Evolutionary conservation across 257 asterid genomes (phyloP), one percentile per base, ranked within the genome.

Genomic region (Henckelia pumila): DNA sequence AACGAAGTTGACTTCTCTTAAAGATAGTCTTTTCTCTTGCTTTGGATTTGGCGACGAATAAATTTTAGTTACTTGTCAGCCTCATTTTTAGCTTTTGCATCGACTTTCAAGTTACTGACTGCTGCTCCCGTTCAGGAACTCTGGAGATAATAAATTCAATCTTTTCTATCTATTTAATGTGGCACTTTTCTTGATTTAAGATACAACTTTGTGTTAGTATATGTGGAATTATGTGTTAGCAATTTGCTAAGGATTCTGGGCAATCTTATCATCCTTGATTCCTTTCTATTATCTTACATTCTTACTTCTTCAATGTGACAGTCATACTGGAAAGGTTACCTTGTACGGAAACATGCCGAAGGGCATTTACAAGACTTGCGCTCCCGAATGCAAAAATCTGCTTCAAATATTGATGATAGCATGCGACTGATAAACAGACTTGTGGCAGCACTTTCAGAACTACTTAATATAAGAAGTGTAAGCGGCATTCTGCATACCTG

Each of bases 261-360:
- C 17, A 40, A 13, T 11, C 2, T 60, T n/a, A 14, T 72, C 62
- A 26, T 28, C 66, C 20, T 24, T 69, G 47, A 32, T 56, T 64
- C 14, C 23, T 67, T 61, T 67, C 11, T 63, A 44, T 33, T 33
- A 53, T n/a, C n/a, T n/a, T n/a, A n/a, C n/a, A n/a, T n/a, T 69
- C 22, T 61, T 56, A 26, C 67, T 40, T 69, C 57, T 56, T 59
- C 21, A 26, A 62, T 33, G 35, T 70, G 75, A 56, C 85, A 92
- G 98, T 81, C 98, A 19, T 78, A 78, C 81, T 88, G 96, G 96
- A 94, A 81, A 78, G 99, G 97, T 21, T 94, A 84, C 84, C 79
- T 82, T 71, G 93, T 94, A 30, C 80, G 99, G 44, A 91, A 88
- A 81, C 75, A 83, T 20, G 78, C 95, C 14, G 84, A 75, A 78